These are phyloP conservation scores for Schwanniomyces sp. DNA, from an alignment of 805 yeast species.

Conservation along the genomic window DNA sequence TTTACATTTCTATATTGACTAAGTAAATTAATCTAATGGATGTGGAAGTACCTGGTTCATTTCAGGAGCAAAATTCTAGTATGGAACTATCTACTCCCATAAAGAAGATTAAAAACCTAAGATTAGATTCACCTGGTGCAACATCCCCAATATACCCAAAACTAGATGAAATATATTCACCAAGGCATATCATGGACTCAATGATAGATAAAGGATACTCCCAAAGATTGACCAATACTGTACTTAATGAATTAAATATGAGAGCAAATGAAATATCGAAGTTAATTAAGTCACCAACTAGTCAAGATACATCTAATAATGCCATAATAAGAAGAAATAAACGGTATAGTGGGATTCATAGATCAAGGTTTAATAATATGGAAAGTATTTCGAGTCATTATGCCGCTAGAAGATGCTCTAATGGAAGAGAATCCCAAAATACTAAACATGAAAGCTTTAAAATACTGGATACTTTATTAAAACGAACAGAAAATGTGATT, in stretches of 20 bases:
- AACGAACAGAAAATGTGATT: constrained; percentile 1
- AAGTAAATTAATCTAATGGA: constrained; percentile 4
- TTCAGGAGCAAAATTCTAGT: constrained; percentile 2
- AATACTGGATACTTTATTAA: background rate
- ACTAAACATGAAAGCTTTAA: background rate
- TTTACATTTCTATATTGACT: background rate
- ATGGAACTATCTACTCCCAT: constrained; percentile 37
- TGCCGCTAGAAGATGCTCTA: constrained; percentile 30
- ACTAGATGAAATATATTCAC: constrained; percentile 7
- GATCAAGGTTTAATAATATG: constrained; percentile 41
- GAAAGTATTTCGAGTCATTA: constrained; percentile 51
- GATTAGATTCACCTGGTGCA: constrained; percentile 30
- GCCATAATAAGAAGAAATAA: constrained; percentile 15
- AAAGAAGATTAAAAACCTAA: constrained; percentile 32
- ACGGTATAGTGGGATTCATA: constrained; percentile 33
- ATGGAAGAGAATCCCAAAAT: background rate
- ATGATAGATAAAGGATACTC: constrained; percentile 50
- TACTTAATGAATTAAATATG: constrained; percentile 43
- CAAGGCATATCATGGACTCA: constrained; percentile 11
- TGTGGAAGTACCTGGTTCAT: constrained; percentile 11
- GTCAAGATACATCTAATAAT: constrained; percentile 12
- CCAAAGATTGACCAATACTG: constrained; percentile 44
- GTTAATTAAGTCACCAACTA: constrained; percentile 12
- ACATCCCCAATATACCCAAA: constrained; percentile 8
- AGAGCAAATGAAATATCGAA: constrained; percentile 40